Base-by-base conservation (phyloP, 2,329 filamentous ascomycete species). In the Chaetoscypha palmicola region DNA sequence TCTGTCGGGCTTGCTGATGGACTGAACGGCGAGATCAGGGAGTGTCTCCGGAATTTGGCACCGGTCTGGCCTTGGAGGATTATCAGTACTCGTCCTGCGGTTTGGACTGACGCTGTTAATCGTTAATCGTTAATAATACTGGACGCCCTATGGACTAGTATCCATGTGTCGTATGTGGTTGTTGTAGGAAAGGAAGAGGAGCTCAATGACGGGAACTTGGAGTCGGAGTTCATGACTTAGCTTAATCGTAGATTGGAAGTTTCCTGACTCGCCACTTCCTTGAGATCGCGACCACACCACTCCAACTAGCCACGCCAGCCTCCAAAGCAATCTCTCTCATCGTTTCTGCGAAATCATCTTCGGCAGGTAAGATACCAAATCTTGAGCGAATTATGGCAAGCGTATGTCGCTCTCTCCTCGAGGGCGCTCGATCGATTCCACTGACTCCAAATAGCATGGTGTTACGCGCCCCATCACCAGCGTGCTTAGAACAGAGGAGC, bases 381-480 rank as follows among this genome's bases (percentile, higher is more conserved):
- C 11, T 26, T 17, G 21, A 37, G 14, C 32, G 32, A 19, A 59
- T 49, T 30, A 66, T 66, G 63, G 60, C 62, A 52, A 66, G 62
- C 53, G 63, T 65, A 64, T 56, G 58, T 47, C 40, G 33, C 32
- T 43, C 35, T 42, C 41, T 43, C 42, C 35, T 19, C 19, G 32
- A 19, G 12, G 17, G 16, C 10, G 12, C 16, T 16, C 17, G 32
- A 45, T 40, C 48, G 43, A 53, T 38, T 47, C 48, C 28, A 9
- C 32, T 17, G 5, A 34, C 41, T 49, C 48, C 51, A 43, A 47
- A 49, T 67, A 95, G 88, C 90, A 96, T 75, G 88, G 87, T 62
- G 76, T 94, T 64, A 77, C 86, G 59, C 85, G 89, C 60, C 73
- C 77, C 49, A 72, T 74, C 50, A 70, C 73, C 56, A 69, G 67